A percentile compares a stretch with the other conserved stretches of the same genome.
These are phyloP conservation scores for Suaeda aralocaspica DNA, from an alignment of 148 eudicot genomes.

Conservation along the genomic window DNA sequence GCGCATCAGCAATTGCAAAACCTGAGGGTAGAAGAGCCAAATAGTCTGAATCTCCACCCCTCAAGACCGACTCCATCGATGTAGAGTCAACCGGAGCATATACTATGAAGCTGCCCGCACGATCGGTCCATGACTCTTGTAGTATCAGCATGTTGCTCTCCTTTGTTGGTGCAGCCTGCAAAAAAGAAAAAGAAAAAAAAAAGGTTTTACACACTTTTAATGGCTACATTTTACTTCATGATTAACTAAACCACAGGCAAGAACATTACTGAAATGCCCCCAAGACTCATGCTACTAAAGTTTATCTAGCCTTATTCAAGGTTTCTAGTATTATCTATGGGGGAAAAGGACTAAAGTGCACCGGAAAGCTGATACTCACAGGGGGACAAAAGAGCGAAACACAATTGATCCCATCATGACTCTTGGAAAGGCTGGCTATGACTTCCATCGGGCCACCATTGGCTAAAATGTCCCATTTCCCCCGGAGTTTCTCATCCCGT, in stretches of 20 bases:
- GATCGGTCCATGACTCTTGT: conserved; percentile 41
- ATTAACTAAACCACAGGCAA: no score
- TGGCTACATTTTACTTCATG: no score
- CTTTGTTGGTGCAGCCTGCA: conserved; percentile 36
- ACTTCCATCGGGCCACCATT: conserved; percentile 51
- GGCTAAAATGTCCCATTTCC: conserved; percentile 56
- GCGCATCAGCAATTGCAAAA: conserved; percentile 43
- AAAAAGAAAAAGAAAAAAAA: no score
- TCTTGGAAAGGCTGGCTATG: conserved; percentile 38
- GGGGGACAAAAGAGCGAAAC: conserved; percentile 46
- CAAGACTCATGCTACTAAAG: no score
- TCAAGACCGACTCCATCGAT: conserved; percentile 28
- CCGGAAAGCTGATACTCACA: no score
- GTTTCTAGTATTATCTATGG: no score
- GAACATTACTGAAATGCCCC: no score
- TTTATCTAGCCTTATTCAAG: no score
- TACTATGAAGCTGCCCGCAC: conserved; percentile 33
- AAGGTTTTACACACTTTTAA: no score
- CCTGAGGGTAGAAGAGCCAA: conserved; percentile 70
- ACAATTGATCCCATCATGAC: conserved; percentile 37
- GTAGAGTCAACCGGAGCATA: conserved; percentile 39
- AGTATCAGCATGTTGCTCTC: conserved; percentile 42
- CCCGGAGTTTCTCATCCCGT: conserved; percentile 38
- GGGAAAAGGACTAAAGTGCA: no score
- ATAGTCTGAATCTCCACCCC: conserved; percentile 47